These are phyloP conservation scores for Aspergillaceae sp. DNA, from an alignment of 2,329 filamentous ascomycete genomes.

Conservation along the genomic window DNA sequence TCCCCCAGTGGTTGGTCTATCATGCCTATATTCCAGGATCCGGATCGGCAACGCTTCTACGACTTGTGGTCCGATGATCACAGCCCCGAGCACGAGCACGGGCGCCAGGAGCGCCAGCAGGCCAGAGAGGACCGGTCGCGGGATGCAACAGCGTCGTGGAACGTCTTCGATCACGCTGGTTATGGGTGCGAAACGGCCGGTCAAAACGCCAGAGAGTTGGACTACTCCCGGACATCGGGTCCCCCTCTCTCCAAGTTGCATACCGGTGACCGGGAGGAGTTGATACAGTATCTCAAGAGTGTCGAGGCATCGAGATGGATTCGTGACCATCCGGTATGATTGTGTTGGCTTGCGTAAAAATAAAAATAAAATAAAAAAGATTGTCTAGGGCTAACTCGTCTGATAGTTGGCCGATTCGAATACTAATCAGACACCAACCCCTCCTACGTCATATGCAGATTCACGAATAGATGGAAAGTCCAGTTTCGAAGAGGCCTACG, in stretches of 20 bases:
- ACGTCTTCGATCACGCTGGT: conserved; percentile 7
- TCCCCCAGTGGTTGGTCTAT: conserved; percentile 12
- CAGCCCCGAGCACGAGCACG: conserved; percentile 4
- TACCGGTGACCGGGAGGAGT: conserved; percentile 56
- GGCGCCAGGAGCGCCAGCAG: neutral
- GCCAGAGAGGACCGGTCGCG: conserved; percentile 6
- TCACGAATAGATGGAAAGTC: conserved; percentile 10
- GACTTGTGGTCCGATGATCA: conserved; percentile 19
- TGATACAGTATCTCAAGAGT: conserved; percentile 78
- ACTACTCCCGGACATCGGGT: conserved; percentile 8
- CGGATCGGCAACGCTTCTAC: conserved; percentile 23
- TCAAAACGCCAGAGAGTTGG: conserved; percentile 8
- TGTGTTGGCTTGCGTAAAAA: neutral
- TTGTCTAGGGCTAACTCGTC: neutral
- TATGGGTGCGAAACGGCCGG: conserved; percentile 6
- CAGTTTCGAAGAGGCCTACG: conserved; percentile 8
- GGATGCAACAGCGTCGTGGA: conserved; percentile 6
- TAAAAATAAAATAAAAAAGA: too few relatives aligned
- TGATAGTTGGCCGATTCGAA: neutral
- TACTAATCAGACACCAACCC: neutral
- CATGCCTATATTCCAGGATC: conserved; percentile 29
- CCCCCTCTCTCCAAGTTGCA: conserved; percentile 14
- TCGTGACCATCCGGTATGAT: conserved; percentile 51
- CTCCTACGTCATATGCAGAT: conserved; percentile 19
- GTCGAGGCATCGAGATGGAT: conserved; percentile 69